Evolutionary conservation across 2,329 filamentous ascomycete genomes (phyloP).

Genomic region (Colletotrichum agaves): DNA sequence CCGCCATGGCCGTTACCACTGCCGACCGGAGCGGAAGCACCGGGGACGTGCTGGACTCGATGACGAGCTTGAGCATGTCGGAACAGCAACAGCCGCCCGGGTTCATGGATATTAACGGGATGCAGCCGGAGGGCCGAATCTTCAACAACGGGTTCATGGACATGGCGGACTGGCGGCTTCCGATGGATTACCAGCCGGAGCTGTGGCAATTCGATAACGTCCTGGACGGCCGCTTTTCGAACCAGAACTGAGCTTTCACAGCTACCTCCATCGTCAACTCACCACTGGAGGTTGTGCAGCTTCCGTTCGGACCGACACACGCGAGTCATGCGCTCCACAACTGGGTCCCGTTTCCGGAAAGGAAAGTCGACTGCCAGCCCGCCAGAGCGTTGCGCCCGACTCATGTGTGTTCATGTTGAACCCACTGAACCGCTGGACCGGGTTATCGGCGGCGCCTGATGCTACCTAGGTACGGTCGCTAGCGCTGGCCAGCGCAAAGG

Average conservation of each 20-base stretch:
- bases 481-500: background rate
- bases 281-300: too few relatives aligned
- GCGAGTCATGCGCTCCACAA: background rate
- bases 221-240: background rate
- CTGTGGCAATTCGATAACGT: slow-evolving; percentile 26
- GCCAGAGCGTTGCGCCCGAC: background rate
- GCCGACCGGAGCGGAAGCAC: slow-evolving; percentile 8
- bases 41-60: slow-evolving; percentile 7
- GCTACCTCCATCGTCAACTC: too few relatives aligned
- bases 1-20: background rate
- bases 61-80: slow-evolving; percentile 30
- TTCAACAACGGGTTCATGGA: slow-evolving; percentile 17
- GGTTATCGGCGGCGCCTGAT: background rate
- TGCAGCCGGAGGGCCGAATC: slow-evolving; percentile 3
- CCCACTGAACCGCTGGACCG: too few relatives aligned
- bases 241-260: background rate
- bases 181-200: slow-evolving; percentile 33
- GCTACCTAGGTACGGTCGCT: background rate
- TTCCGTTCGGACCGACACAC: background rate
- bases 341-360: background rate
- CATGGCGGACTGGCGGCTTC: slow-evolving; percentile 30
- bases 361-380: background rate
- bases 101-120: slow-evolving; percentile 2
- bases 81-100: slow-evolving; percentile 19
- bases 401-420: too few relatives aligned